Base-by-base conservation (phyloP, 805 yeast genomes). In the Ogataea methanolica region DNA sequence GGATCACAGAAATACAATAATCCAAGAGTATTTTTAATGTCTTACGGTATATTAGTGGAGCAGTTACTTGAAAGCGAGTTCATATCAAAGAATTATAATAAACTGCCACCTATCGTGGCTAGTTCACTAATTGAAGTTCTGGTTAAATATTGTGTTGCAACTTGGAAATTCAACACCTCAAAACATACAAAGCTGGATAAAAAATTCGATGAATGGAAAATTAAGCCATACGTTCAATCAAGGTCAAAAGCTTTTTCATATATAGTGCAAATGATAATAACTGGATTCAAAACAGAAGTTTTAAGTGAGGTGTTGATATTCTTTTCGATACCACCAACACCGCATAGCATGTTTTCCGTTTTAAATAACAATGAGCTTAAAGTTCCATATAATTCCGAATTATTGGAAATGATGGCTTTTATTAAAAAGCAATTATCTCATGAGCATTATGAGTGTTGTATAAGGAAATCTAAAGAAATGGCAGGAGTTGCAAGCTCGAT, bases 61-160 rank as follows among this genome's bases (percentile, higher is more conserved):
- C 60, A 59, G 17, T 42, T 78, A 26, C 58, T 76, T 16, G 76
- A 73, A 34, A 60, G 68, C 1, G 74, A 74, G 0, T 47, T 59
- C 0, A 35, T 74, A 0, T 59, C 66, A 42, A 65, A 69, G 6
- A 37, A 71, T 3, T 49, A 70, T 33, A 58, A 60, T 8, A 54
- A 55, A 9, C 17, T 56, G 0, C 55, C 62, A 21, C 45, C 62
- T 5, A 60, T 53, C n/a, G 14, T 60, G 37, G 46, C 68, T 15
- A 58, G 65, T 40, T 53, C 68, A 1, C 42, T 76, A 19, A 41
- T 74, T 12, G 81, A 76, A 33, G 57, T 71, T 57, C 49, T 76
- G 3, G 55, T 76, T 16, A 68, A 65, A 42, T 77, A 74, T 51
- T 72, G 77, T 46, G 72, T 74, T 60, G 61, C 68, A 9, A 77